Evolutionary conservation across 1,284 basidiomycete species (phyloP).

Genomic region (Rhodofomes roseus): DNA sequence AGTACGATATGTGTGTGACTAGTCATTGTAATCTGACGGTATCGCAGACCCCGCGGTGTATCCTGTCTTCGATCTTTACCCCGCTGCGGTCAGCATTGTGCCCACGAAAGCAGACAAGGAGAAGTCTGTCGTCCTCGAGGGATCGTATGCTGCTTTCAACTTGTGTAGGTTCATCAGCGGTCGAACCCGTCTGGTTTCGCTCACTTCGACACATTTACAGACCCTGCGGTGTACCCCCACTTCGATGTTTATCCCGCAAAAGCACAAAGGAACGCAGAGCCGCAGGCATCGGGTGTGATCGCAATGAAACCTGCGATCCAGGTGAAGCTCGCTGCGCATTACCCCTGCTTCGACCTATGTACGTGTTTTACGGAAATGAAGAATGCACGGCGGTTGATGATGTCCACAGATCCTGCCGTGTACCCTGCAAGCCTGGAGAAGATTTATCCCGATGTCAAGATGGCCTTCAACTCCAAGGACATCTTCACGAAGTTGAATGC

Average conservation of each 20-base stretch:
- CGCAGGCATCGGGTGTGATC: neutral
- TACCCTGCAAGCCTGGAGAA: conserved; percentile 14
- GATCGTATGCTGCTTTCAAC: conserved; percentile 9
- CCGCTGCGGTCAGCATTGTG: conserved; percentile 4
- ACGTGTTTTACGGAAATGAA: neutral
- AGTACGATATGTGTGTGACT: conserved; percentile 5
- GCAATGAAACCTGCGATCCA: neutral
- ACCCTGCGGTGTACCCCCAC: conserved; percentile 33
- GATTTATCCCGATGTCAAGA: conserved; percentile 13
- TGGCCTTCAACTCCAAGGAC: neutral
- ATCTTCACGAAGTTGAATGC: neutral
- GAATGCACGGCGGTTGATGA: neutral
- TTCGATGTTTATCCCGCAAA: conserved; percentile 31
- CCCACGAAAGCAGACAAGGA: neutral
- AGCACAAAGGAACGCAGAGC: neutral
- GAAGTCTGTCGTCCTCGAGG: neutral
- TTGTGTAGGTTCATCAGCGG: conserved; percentile 4
- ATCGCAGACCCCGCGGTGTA: conserved; percentile 38
- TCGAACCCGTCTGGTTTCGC: neutral
- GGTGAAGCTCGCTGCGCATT: neutral
- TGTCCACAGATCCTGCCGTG: conserved; percentile 15
- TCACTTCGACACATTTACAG: conserved; percentile 11
- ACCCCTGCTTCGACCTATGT: conserved; percentile 8
- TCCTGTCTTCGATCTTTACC: conserved; percentile 30
- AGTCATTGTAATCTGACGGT: conserved; percentile 27